Evolutionary conservation across 371 early-diverging fungal genomes (phyloP), one percentile per base, ranked within the genome.

Genomic region (Fennellomyces sp.): DNA sequence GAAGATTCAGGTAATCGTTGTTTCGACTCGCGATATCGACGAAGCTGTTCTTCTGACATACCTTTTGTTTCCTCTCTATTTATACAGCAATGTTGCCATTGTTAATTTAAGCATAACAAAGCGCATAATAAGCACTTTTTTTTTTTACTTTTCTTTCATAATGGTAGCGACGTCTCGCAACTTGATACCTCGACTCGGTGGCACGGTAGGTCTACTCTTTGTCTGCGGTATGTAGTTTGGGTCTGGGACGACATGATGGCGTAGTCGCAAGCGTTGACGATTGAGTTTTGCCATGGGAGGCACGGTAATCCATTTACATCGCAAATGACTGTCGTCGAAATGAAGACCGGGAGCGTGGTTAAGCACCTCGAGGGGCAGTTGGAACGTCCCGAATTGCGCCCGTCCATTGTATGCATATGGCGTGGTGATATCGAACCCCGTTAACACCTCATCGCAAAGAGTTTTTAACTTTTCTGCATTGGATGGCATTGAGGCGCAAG

Each of bases 241-340:
- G 52, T 58, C 58, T 12, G 50, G 29, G 29, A 54, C 64, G 23
- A 64, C 45, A 47, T 64, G 64, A 58, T 58, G 58, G 48, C 52
- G 35, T 21, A 41, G 19, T 42, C 47, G 58, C 8, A 52, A 36
- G 2, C 54, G 30, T 38, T 53, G n/a, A 12, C 45, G 52, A 28
- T 64, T 48, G n/a, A 64, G 26, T 28, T 27, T 48, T 10, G 42
- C 36, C 2, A 17, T 27, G 5, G 31, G 15, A 13, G 59, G 58
- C 21, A 64, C 28, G 30, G 52, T 33, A n/a, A 27, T 30, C 64
- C 64, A 64, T 21, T 12, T 49, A 2, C 25, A 28, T 33, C 59
- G 53, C 23, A 42, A 27, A 30, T 56, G 41, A n/a, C 55, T n/a
- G 36, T 45, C 52, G 23, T 57, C 38, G 39, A 39, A 35, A 19